Evolutionary conservation across 2,329 filamentous ascomycete species (phyloP).

Genomic region (Ilyonectria mors-panacis): DNA sequence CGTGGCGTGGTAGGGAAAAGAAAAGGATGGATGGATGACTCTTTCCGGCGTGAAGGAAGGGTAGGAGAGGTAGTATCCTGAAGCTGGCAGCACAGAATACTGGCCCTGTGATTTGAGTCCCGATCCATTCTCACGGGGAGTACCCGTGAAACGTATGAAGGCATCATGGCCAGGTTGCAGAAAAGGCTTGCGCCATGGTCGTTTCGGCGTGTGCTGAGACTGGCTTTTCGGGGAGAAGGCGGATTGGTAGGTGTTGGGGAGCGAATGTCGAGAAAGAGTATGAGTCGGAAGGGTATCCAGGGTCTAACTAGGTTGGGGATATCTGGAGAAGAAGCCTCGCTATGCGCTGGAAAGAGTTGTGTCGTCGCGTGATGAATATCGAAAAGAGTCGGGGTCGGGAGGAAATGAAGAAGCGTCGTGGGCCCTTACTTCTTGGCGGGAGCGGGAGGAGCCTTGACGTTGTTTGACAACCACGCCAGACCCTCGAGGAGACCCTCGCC

Average conservation of each 20-base stretch:
- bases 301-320: conserved; percentile 14
- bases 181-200: conserved; percentile 18
- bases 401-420: conserved; percentile 2
- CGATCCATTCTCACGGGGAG: conserved; percentile 2
- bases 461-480: conserved; percentile 87
- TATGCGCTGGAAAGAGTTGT: conserved; percentile 20
- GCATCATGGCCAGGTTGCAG: conserved; percentile 4
- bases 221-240: conserved; percentile 14
- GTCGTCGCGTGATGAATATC: conserved; percentile 24
- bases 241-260: conserved; percentile 7
- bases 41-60: conserved; percentile 7
- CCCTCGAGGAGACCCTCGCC: conserved; percentile 87
- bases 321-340: conserved; percentile 22
- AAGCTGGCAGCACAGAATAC: background rate
- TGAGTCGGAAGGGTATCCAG: conserved; percentile 27
- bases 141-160: background rate
- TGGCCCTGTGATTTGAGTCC: background rate
- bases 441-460: conserved; percentile 77
- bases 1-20: conserved; percentile 14
- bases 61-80: background rate
- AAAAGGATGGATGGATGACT: conserved; percentile 12
- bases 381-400: conserved; percentile 9
- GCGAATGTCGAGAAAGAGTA: conserved; percentile 15
- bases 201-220: conserved; percentile 19
- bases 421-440: conserved; percentile 67